Conservation (phyloP, 1,284 basidiomycete genomes). For the Trametes polyzona region DNA sequence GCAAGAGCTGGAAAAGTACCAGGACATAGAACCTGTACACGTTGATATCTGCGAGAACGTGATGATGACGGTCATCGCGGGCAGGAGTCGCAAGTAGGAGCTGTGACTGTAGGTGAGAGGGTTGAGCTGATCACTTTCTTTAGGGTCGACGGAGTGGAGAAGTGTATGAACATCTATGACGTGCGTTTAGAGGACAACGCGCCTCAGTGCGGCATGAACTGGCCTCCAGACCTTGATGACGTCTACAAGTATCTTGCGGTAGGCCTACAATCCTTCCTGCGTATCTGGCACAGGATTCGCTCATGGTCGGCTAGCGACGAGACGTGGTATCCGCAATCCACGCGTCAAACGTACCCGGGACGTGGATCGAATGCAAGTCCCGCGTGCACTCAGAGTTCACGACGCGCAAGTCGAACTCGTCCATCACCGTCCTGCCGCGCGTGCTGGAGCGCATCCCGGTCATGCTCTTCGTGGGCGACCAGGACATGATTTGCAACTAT, state of each 20-base stretch:
- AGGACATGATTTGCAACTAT: constrained; percentile 97
- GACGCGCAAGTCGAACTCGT: constrained; percentile 63
- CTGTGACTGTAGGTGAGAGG: no score
- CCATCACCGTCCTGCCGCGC: constrained; percentile 79
- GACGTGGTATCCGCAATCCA: constrained; percentile 89
- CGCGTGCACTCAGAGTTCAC: constrained; percentile 71
- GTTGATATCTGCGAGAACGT: constrained; percentile 70
- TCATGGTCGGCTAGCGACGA: constrained; percentile 68
- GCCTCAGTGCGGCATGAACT: constrained; percentile 98
- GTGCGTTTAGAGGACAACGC: constrained; percentile 82
- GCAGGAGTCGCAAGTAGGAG: constrained; percentile 71
- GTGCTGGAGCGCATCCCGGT: constrained; percentile 82
- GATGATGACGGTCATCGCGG: constrained; percentile 61
- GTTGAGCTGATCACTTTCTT: background rate
- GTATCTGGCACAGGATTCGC: constrained; percentile 10
- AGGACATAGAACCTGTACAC: constrained; percentile 62
- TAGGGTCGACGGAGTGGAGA: constrained; percentile 72
- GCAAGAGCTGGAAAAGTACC: constrained; percentile 51
- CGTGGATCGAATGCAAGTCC: constrained; percentile 89
- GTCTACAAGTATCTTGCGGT: constrained; percentile 85
- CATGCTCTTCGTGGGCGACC: constrained; percentile 93
- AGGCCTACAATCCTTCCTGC: constrained; percentile 35
- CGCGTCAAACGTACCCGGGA: constrained; percentile 75
- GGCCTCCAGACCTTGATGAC: constrained; percentile 88
- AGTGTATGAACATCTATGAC: constrained; percentile 97